phyloP scores from a whole-genome alignment of 2,329 filamentous ascomycete species.

The Didymella lethalis region DNA sequence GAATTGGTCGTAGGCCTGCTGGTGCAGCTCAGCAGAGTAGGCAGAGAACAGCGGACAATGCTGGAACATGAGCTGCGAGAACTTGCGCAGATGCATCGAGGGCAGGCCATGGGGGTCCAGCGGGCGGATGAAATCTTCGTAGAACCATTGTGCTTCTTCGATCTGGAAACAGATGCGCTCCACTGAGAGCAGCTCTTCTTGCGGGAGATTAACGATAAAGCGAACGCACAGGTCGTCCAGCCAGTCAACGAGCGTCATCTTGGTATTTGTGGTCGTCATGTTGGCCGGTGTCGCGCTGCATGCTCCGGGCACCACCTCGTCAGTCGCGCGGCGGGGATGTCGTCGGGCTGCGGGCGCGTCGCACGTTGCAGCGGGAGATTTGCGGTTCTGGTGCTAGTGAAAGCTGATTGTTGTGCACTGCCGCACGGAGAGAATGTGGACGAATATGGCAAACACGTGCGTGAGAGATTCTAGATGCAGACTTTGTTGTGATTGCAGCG shows the following conservation, averaged over 20 bases:
- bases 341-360: conserved; percentile 20
- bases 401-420: conserved; percentile 32
- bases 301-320: conserved; percentile 56
- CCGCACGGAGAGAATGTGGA: conserved; percentile 38
- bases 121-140: conserved; percentile 98
- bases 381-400: conserved; percentile 11
- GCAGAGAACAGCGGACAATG: conserved; percentile 88
- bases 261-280: conserved; percentile 62
- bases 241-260: conserved; percentile 93
- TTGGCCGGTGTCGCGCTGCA: conserved; percentile 66
- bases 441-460: conserved; percentile 26
- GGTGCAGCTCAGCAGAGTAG: conserved; percentile 79
- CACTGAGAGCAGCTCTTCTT: conserved; percentile 87
- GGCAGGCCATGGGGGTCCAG: conserved; percentile 81
- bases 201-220: conserved; percentile 96
- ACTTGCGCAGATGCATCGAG: conserved; percentile 82
- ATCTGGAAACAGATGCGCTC: conserved; percentile 98
- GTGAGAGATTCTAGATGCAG: conserved; percentile 8
- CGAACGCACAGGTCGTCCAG: conserved; percentile 97
- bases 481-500: conserved; percentile 1
- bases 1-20: conserved; percentile 88
- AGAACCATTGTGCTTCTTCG: conserved; percentile 99
- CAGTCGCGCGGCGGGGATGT: conserved; percentile 19
- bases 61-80: conserved; percentile 89
- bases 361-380: conserved; percentile 15